Evolutionary conservation across 495 filamentous ascomycete genomes (phyloP), one percentile per base, ranked within the genome.

Genomic region (Lindgomyces ingoldianus): DNA sequence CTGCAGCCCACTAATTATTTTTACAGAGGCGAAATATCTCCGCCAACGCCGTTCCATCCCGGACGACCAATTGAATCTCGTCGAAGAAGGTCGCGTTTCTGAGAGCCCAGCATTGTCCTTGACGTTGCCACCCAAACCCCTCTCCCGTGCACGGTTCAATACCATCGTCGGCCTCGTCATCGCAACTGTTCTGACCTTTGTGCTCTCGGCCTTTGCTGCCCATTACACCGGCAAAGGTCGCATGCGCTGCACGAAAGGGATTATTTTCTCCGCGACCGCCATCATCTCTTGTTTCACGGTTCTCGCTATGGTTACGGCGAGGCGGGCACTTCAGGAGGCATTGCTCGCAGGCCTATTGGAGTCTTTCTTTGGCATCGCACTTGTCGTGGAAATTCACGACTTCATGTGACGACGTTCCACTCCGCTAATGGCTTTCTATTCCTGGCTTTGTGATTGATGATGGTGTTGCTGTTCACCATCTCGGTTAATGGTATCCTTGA

Each of bases 351-450:
- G 39, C 16, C 56, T 67, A 12, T 36, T 67, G 2, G 50, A 56
- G 21, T 49, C 54, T 25, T 24, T 52, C 3, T 24, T 57, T n/a
- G 64, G 64, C 14, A 61, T 55, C 18, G 51, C 44, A n/a, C 57
- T 67, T 24, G 49, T 67, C 9, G 2, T 67, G 14, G 57, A 61
- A 27, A 57, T 67, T 30, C 41, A 47, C 39, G 64, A 61, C n/a
- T 55, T 60, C n/a, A 66, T 66, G 63, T 51, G 57, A 51, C 24
- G 18, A 6, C 33, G 33, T 6, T 14, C 14, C 33, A 14, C 33
- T 39, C 33, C 33, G 33, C 33, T 39, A 6, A 39, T 14, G 33
- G 33, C 6, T 6, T 39, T 39, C 14, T 39, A 6, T 6, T 14
- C 33, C 6, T 14, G 14, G 6, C 33, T n/a, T n/a, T 6, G 33